Evolutionary conservation across 2,329 filamentous ascomycete species (phyloP).

Genomic region (Aulographum hederae): DNA sequence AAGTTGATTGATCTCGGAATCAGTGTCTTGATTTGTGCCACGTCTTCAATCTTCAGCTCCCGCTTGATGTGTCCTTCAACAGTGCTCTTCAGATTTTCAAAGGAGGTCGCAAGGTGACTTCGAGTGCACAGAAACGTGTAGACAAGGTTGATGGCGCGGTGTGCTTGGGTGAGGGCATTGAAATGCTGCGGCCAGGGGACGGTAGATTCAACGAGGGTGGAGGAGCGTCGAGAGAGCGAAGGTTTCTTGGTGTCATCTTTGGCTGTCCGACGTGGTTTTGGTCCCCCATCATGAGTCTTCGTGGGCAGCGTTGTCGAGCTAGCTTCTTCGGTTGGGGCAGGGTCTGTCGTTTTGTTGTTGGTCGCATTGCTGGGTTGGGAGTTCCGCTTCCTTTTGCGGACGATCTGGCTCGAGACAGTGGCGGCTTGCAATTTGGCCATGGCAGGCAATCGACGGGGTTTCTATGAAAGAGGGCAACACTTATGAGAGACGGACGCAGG

Average conservation of each 20-base stretch:
- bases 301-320: slow-evolving; percentile 25
- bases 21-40: slow-evolving; percentile 63
- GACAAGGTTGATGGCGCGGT: slow-evolving; percentile 76
- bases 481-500: no score
- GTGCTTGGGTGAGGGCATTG: slow-evolving; percentile 52
- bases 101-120: slow-evolving; percentile 81
- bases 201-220: slow-evolving; percentile 29
- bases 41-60: slow-evolving; percentile 53
- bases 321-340: background rate
- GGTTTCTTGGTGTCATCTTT: slow-evolving; percentile 20
- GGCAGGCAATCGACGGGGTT: no score
- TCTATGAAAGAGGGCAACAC: no score
- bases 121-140: slow-evolving; percentile 90
- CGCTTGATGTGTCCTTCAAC: slow-evolving; percentile 70
- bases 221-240: slow-evolving; percentile 25
- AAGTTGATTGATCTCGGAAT: slow-evolving; percentile 68
- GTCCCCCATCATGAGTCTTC: slow-evolving; percentile 38
- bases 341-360: background rate
- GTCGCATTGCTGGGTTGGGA: no score
- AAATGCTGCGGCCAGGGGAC: slow-evolving; percentile 61
- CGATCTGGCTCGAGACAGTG: slow-evolving; percentile 23
- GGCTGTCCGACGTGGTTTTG: slow-evolving; percentile 27
- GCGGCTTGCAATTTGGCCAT: slow-evolving; percentile 25
- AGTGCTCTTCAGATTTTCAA: slow-evolving; percentile 68
- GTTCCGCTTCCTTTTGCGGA: slow-evolving; percentile 25